Conservation (phyloP, 1,284 basidiomycete genomes). For the Ustilago hordei region DNA sequence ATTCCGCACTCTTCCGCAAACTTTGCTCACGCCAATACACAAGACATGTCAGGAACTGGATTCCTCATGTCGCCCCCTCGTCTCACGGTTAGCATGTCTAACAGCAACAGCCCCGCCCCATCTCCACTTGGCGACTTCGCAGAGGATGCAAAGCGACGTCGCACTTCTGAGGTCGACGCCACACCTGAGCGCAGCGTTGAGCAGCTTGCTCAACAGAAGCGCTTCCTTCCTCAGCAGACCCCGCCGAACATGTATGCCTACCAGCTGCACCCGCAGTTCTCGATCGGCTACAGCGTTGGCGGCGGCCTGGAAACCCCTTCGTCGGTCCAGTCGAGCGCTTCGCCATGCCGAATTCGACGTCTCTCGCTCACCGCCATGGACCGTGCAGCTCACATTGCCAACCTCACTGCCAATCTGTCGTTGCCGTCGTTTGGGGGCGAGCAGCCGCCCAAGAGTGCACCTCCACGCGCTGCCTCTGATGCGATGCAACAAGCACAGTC, state of each 20-base stretch:
- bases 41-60: conserved; percentile 38
- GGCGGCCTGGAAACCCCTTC: conserved; percentile 43
- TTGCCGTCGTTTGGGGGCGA: conserved; percentile 34
- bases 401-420: conserved; percentile 52
- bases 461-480: conserved; percentile 41
- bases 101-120: conserved; percentile 27
- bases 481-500: conserved; percentile 55
- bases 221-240: conserved; percentile 50
- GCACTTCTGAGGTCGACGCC: conserved; percentile 43
- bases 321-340: conserved; percentile 46
- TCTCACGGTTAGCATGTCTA: conserved; percentile 58
- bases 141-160: conserved; percentile 58
- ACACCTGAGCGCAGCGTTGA: conserved; percentile 36
- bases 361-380: conserved; percentile 43
- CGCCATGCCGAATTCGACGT: conserved; percentile 38
- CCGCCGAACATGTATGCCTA: conserved; percentile 53
- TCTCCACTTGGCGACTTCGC: conserved; percentile 16
- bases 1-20: conserved; percentile 21
- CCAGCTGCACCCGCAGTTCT: conserved; percentile 49
- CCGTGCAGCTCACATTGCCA: conserved; percentile 48
- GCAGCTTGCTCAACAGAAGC: conserved; percentile 35
- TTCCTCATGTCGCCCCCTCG: conserved; percentile 65
- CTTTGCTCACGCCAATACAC: conserved; percentile 12
- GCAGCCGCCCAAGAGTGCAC: conserved; percentile 47
- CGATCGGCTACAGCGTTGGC: conserved; percentile 46